Conservation (phyloP, 345 rosid genomes). For the Citrus trifoliata region DNA sequence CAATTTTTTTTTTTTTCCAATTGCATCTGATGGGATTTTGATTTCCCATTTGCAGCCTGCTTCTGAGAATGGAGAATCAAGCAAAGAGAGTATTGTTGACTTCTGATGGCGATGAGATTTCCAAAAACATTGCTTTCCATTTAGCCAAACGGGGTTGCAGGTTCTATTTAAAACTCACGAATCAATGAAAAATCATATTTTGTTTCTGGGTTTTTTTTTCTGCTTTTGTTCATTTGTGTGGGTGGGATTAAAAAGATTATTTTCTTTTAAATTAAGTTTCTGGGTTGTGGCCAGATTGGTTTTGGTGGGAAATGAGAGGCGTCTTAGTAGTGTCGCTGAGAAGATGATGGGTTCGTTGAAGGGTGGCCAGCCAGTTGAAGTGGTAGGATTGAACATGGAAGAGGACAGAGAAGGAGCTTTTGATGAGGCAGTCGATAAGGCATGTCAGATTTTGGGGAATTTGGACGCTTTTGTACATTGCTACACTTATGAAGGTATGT, state of each 20-base stretch:
- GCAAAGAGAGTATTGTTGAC: slow-evolving; percentile 77
- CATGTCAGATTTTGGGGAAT: slow-evolving; percentile 47
- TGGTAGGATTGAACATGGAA: slow-evolving; percentile 76
- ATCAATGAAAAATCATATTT: not conserved
- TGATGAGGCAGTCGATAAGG: slow-evolving; percentile 71
- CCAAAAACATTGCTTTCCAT: slow-evolving; percentile 61
- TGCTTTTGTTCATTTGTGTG: not conserved
- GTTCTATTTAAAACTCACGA: slow-evolving; percentile 19
- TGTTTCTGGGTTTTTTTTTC: slow-evolving; percentile 9
- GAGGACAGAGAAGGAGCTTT: slow-evolving; percentile 57
- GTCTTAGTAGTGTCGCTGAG: slow-evolving; percentile 40
- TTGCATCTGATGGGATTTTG: not conserved
- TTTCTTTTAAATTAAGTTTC: not conserved
- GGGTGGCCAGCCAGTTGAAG: slow-evolving; percentile 38
- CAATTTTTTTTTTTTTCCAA: not conserved
- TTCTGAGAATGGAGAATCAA: slow-evolving; percentile 37
- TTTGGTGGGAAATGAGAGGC: slow-evolving; percentile 67
- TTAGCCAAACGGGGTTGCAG: slow-evolving; percentile 84
- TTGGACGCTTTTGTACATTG: slow-evolving; percentile 83
- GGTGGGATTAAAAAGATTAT: not conserved
- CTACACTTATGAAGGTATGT: slow-evolving; percentile 65
- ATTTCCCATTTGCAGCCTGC: not conserved
- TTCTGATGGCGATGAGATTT: slow-evolving; percentile 72
- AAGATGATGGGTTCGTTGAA: slow-evolving; percentile 34
- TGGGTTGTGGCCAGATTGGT: slow-evolving; percentile 50